phyloP scores from a whole-genome alignment of 2,329 filamentous ascomycete genomes.

The Fusarium multiceps region DNA sequence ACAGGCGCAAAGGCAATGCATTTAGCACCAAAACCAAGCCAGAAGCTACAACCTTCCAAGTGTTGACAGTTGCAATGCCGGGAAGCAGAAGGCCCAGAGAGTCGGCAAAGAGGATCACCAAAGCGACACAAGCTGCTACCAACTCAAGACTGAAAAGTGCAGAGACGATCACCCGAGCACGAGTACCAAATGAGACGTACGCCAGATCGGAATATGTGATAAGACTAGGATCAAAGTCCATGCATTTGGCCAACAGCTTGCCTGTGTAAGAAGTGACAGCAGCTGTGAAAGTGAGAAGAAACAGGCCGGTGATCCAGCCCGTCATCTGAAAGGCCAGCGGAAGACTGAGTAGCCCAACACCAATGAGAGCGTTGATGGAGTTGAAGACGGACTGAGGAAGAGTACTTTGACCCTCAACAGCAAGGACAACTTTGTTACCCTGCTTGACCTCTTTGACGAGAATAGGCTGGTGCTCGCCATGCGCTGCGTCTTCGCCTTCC shows the following conservation, averaged over 20 bases:
- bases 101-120: slow-evolving; percentile 93
- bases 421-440: slow-evolving; percentile 84
- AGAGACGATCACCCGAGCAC: slow-evolving; percentile 83
- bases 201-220: slow-evolving; percentile 96
- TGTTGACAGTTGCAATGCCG: slow-evolving; percentile 68
- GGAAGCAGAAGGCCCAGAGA: slow-evolving; percentile 84
- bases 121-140: slow-evolving; percentile 86
- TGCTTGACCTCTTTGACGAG: slow-evolving; percentile 91
- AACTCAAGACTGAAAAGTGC: slow-evolving; percentile 90
- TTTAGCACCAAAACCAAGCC: slow-evolving; percentile 82
- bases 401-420: slow-evolving; percentile 93
- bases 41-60: slow-evolving; percentile 90
- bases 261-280: slow-evolving; percentile 86
- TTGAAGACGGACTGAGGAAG: slow-evolving; percentile 97
- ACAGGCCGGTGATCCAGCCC: slow-evolving; percentile 86
- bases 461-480: slow-evolving; percentile 76
- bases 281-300: slow-evolving; percentile 79
- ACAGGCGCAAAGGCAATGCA: slow-evolving; percentile 82
- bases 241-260: slow-evolving; percentile 84
- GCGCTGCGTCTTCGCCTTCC: slow-evolving; percentile 51
- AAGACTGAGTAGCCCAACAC: slow-evolving; percentile 87
- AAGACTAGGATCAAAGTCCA: slow-evolving; percentile 84
- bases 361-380: slow-evolving; percentile 92
- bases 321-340: slow-evolving; percentile 89
- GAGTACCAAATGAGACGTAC: slow-evolving; percentile 87